Evolutionary conservation across 2,329 filamentous ascomycete genomes (phyloP), one percentile per base, ranked within the genome.

Genomic region (Coniochaeta sp.): DNA sequence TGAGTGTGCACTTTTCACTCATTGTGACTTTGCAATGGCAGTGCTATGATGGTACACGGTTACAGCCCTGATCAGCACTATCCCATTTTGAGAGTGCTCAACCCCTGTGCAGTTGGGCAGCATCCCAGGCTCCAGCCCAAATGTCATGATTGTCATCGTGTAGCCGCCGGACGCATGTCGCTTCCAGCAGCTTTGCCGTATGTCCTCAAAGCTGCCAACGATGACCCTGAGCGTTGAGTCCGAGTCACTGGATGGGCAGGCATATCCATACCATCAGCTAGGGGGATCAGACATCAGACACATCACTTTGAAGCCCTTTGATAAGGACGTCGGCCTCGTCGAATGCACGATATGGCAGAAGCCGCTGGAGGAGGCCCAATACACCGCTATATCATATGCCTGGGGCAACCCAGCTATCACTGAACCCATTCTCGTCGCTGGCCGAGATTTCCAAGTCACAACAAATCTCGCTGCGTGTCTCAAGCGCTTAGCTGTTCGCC

Each of bases 361-460:
- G 47, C 47, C 47, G 17, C 14, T 52, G 22, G 14, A 26, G 9
- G 24, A 52, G 47, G 47, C 47, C 4, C 24, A 28, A 1, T 52
- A 52, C 26, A 30, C 26, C 24, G 47, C 47, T 24, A 52, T 59
- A 2, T 59, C 57, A 26, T 59, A 59, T 16, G 30, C 47, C 47
- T 59, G 57, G 57, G 57, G 57, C 28, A 32, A 59, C 32, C 42
- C 28, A 16, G 17, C 10, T n/a, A 16, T 40, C 34, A 57, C 55
- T 26, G 55, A n/a, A n/a, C 6, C 36, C 17, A 57, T 57, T 40
- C 34, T 57, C 9, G 34, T 59, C 19, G 44, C 47, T 30, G 44
- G 44, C 26, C 19, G 42, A 9, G 7, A 24, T 26, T 26, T 26
- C 12, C 4, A 24, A 10, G 57, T 59, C 6, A 59, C 57, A 9